Evolutionary conservation across 2,329 filamentous ascomycete species (phyloP), one percentile per base, ranked within the genome.

Genomic region (Parastagonospora avenae): DNA sequence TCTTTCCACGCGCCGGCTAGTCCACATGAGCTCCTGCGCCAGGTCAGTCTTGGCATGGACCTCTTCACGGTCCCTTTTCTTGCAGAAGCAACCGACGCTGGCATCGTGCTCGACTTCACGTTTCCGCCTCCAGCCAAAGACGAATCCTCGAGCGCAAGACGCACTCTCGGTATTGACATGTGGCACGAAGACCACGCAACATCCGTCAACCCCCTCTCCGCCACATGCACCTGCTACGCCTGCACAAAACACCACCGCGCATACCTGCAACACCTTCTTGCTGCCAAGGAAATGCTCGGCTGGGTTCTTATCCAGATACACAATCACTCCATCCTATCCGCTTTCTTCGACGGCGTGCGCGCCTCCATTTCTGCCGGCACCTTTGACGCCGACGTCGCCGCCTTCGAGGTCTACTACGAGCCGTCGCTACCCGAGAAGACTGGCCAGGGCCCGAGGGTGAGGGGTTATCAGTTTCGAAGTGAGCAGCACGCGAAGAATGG

Each of bases 241-340:
- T 99, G 94, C 79, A 84, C 80, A 2, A 83, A 83, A 14, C 93
- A 97, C 72, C 91, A 96, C 74, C 81, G 88, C 42, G 93, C 94
- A 0, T 99, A 90, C 73, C 68, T 99, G 31, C 88, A 92, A 59
- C 94, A 99, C 72, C 81, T 97, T 1, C 83, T 99, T 5, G 82
- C 85, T 40, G 92, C 94, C 0, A 95, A 92, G 68, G 94, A 99
- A 74, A 97, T 99, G 94, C 85, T 97, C 4, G 93, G 89, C 19
- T 99, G 94, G 94, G 90, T 88, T 0, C 80, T 99, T 7, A 80
- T 99, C 7, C 93, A 97, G 72, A 82, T 96, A 3, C 94, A 99
- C 76, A 99, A 99, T 71, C 87, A 95, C 70, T 81, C 86, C 54
- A 76, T 89, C 7, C 74, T 96, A 46, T 81, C 84, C 39, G 65